Evolutionary conservation across 1,284 basidiomycete genomes (phyloP).

Genomic region (Malassezia caprae): DNA sequence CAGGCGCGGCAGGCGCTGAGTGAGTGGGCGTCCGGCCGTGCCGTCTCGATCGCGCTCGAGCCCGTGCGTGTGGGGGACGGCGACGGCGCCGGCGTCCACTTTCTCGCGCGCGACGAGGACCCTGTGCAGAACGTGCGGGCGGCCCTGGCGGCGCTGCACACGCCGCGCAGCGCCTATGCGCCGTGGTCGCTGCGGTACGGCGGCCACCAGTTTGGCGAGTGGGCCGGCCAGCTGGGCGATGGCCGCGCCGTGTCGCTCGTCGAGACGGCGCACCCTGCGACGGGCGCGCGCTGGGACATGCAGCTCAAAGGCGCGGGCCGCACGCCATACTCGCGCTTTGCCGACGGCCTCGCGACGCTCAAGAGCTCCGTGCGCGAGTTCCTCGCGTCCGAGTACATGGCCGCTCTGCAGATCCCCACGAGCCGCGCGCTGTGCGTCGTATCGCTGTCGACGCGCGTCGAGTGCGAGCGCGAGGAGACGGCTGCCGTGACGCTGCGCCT

Average conservation of each 20-base stretch:
- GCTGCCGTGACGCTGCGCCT: constrained; percentile 73
- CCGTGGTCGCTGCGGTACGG: constrained; percentile 43
- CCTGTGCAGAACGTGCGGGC: background rate
- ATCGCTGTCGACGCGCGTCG: constrained; percentile 66
- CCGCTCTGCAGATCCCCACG: constrained; percentile 75
- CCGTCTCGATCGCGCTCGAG: background rate
- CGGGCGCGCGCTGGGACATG: constrained; percentile 55
- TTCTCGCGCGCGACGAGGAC: constrained; percentile 18
- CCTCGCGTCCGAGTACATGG: constrained; percentile 59
- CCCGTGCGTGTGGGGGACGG: constrained; percentile 6
- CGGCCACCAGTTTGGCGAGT: constrained; percentile 68
- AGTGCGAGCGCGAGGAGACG: constrained; percentile 67
- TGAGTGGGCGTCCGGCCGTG: constrained; percentile 17
- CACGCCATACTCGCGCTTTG: constrained; percentile 80
- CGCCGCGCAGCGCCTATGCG: constrained; percentile 18
- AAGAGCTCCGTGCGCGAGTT: constrained; percentile 84
- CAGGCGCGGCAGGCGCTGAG: constrained; percentile 12
- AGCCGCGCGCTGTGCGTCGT: constrained; percentile 76
- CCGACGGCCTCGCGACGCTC: constrained; percentile 84
- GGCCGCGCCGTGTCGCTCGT: constrained; percentile 76
- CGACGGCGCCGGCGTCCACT: constrained; percentile 25
- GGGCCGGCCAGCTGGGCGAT: constrained; percentile 95
- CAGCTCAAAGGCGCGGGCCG: constrained; percentile 89
- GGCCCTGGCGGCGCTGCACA: background rate
- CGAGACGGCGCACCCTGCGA: constrained; percentile 57